These are phyloP conservation scores for Coniochaeta sp. DNA, from an alignment of 2,329 filamentous ascomycete species.

Conservation along the genomic window DNA sequence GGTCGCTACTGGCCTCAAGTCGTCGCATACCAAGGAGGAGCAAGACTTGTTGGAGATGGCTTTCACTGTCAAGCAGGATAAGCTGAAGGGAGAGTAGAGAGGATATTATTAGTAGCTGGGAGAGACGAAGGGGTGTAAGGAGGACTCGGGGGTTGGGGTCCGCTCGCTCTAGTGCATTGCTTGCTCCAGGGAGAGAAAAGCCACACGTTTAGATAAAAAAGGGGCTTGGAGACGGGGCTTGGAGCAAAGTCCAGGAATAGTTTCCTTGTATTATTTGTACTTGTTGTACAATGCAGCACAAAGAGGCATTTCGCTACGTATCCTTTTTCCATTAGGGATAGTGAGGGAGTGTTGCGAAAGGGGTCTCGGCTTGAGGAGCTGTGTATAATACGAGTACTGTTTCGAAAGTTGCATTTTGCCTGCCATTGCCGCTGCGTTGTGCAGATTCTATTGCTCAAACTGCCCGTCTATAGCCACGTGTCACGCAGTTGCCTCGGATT, in stretches of 20 bases:
- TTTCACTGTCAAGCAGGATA: constrained; percentile 59
- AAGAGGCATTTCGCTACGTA: not conserved
- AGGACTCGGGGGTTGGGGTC: no score
- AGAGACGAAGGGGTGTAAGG: not conserved
- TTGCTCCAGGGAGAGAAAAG: not conserved
- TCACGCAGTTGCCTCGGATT: not conserved
- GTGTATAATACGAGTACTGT: not conserved
- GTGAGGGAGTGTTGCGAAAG: not conserved
- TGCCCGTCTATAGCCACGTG: no score
- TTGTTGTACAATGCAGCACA: constrained; percentile 2
- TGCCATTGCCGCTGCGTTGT: not conserved
- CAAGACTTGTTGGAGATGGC: constrained; percentile 67
- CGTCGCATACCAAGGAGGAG: constrained; percentile 86
- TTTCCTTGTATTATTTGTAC: not conserved
- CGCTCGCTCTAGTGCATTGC: not conserved
- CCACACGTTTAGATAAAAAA: not conserved
- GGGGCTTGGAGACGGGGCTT: not conserved
- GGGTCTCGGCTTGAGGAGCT: not conserved
- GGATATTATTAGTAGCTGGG: no score
- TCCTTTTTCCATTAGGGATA: not conserved
- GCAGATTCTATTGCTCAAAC: no score
- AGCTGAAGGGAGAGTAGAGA: constrained; percentile 58
- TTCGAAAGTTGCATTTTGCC: not conserved
- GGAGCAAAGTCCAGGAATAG: not conserved
- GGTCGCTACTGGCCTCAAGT: constrained; percentile 89